These are phyloP conservation scores for Allium fistulosum DNA, from an alignment of 106 monocot species.

Conservation along the genomic window DNA sequence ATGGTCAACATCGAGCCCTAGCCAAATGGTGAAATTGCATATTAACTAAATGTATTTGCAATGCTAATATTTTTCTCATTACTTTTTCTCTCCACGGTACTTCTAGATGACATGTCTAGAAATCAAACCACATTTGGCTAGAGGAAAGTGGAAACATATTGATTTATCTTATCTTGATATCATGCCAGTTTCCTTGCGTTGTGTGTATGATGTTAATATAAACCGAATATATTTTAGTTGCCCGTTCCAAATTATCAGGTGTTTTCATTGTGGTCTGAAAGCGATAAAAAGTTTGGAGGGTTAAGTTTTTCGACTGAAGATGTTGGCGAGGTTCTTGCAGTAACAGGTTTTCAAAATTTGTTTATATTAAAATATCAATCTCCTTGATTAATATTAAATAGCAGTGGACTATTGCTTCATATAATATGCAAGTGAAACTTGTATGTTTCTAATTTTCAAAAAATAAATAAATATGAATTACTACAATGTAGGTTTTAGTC, in stretches of 20 bases:
- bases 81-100: not conserved
- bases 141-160: too few species aligned
- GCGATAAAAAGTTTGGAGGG: slow-evolving; percentile 44
- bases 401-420: not conserved
- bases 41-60: too few species aligned
- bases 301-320: slow-evolving; percentile 45
- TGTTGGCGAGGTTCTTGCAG: slow-evolving; percentile 43
- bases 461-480: not conserved
- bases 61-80: not conserved
- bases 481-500: slow-evolving; percentile 28
- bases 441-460: too few species aligned
- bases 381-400: not conserved
- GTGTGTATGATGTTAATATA: not conserved
- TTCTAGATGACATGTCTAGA: not conserved
- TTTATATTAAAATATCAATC: not conserved
- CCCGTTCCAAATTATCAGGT: slow-evolving; percentile 17
- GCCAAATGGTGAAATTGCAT: too few species aligned
- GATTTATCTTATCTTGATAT: not conserved
- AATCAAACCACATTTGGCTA: not conserved
- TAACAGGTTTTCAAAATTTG: slow-evolving; percentile 33
- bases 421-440: not conserved
- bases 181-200: not conserved
- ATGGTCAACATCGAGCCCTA: too few species aligned
- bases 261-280: slow-evolving; percentile 65
- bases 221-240: not conserved